phyloP scores from a whole-genome alignment of 257 asterid species.

The Anisodus tanguticus region DNA sequence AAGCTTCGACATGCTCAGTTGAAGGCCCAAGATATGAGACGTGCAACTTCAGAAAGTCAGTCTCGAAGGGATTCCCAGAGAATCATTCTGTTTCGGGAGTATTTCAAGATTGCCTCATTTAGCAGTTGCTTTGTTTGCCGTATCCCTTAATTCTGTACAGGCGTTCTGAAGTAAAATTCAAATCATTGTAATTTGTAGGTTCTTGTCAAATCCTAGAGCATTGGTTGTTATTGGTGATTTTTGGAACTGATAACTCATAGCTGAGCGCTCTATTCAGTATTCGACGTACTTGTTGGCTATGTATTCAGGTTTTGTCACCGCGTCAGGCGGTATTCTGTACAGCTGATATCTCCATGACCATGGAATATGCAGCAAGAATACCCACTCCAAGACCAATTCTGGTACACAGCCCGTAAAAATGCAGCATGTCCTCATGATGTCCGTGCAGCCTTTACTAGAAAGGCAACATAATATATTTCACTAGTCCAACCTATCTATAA shows the following conservation, averaged over 20 bases:
- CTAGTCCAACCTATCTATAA: too few species aligned
- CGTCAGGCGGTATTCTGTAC: neutral
- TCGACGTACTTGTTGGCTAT: too few species aligned
- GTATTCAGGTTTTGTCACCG: neutral
- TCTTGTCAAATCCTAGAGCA: neutral
- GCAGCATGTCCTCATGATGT: too few species aligned
- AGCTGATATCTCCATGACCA: neutral
- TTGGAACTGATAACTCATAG: neutral
- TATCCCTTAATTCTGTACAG: slow-evolving; percentile 18
- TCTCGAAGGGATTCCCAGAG: slow-evolving; percentile 35
- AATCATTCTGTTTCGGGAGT: slow-evolving; percentile 37
- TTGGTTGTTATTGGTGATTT: neutral
- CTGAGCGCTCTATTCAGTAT: neutral
- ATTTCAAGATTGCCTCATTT: slow-evolving; percentile 41
- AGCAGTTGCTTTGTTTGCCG: slow-evolving; percentile 48
- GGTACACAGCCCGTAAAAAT: neutral
- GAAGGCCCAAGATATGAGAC: slow-evolving; percentile 61
- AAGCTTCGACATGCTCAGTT: slow-evolving; percentile 52
- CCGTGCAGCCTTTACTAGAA: neutral
- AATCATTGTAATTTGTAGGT: neutral
- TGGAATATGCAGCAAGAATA: neutral
- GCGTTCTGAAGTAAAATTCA: neutral
- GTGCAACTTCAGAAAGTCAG: slow-evolving; percentile 35
- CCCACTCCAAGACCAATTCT: neutral
- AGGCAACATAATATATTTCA: neutral